These are phyloP conservation scores for Solanum virginianum DNA, from an alignment of 257 asterid genomes.

Conservation along the genomic window DNA sequence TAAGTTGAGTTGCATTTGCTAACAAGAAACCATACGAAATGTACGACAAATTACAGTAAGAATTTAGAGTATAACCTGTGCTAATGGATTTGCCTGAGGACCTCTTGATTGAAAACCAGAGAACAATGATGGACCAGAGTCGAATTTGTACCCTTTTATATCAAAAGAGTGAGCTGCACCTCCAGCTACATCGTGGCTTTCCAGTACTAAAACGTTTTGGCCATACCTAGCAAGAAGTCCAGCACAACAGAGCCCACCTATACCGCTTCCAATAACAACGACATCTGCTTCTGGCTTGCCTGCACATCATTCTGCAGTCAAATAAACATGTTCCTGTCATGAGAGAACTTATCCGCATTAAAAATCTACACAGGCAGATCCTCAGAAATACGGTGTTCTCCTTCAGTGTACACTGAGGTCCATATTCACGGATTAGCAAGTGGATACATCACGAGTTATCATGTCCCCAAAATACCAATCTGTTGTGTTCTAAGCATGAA, in stretches of 20 bases:
- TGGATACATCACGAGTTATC: neutral
- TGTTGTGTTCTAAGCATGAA: neutral
- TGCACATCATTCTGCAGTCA: conserved; percentile 55
- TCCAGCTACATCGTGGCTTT: conserved; percentile 88
- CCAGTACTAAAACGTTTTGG: conserved; percentile 74
- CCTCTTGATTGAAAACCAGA: conserved; percentile 95
- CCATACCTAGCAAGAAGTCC: conserved; percentile 78
- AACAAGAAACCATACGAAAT: neutral
- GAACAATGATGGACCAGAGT: conserved; percentile 91
- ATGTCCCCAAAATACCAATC: neutral
- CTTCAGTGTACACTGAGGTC: neutral
- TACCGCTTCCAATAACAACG: conserved; percentile 84
- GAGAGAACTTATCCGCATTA: neutral
- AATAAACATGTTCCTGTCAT: neutral
- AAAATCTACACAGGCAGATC: neutral
- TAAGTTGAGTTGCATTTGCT: neutral
- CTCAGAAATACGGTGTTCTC: neutral
- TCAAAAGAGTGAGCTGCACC: conserved; percentile 95
- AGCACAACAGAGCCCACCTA: conserved; percentile 84
- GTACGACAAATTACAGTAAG: neutral
- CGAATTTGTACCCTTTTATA: conserved; percentile 66
- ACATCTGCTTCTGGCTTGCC: conserved; percentile 86
- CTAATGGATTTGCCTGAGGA: conserved; percentile 92
- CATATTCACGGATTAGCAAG: neutral
- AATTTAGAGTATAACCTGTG: conserved; percentile 39